phyloP scores from a whole-genome alignment of 805 yeast genomes.

The Ogataea pini region DNA sequence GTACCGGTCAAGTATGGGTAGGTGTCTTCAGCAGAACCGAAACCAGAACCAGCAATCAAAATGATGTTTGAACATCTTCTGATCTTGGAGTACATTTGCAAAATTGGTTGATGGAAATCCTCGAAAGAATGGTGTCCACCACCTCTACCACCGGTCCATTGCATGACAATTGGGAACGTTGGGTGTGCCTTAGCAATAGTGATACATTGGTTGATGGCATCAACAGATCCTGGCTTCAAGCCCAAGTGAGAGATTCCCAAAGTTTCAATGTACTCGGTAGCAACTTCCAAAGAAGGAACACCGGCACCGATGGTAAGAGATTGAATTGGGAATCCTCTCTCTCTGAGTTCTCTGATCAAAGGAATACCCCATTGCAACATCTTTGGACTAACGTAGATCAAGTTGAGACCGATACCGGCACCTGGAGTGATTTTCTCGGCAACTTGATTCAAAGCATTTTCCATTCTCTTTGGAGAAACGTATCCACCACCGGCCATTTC shows the following conservation, averaged over 20 bases:
- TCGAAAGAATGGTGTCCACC: constrained; percentile 99
- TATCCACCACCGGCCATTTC: constrained; percentile 99
- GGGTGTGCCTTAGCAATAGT: constrained; percentile 96
- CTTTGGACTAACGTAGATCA: constrained; percentile 94
- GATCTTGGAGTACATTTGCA: constrained; percentile 93
- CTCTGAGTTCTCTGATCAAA: constrained; percentile 83
- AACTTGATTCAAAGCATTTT: constrained; percentile 72
- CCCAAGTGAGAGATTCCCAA: constrained; percentile 92
- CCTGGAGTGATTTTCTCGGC: constrained; percentile 75
- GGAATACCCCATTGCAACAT: constrained; percentile 99
- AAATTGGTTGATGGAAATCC: constrained; percentile 97
- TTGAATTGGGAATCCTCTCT: constrained; percentile 92
- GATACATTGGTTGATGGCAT: constrained; percentile 83
- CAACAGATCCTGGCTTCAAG: constrained; percentile 96
- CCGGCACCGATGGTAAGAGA: constrained; percentile 98
- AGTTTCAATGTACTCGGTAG: constrained; percentile 91
- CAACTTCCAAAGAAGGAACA: constrained; percentile 97
- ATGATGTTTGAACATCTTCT: constrained; percentile 89
- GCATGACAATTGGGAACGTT: constrained; percentile 91
- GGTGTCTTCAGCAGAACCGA: constrained; percentile 95
- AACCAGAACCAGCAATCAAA: constrained; percentile 96
- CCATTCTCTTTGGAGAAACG: constrained; percentile 71
- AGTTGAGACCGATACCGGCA: constrained; percentile 85
- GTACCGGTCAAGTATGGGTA: constrained; percentile 97
- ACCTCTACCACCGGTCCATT: constrained; percentile 99